These are phyloP conservation scores for Aspergillus avenaceus DNA, from an alignment of 495 filamentous ascomycete genomes.

Conservation along the genomic window DNA sequence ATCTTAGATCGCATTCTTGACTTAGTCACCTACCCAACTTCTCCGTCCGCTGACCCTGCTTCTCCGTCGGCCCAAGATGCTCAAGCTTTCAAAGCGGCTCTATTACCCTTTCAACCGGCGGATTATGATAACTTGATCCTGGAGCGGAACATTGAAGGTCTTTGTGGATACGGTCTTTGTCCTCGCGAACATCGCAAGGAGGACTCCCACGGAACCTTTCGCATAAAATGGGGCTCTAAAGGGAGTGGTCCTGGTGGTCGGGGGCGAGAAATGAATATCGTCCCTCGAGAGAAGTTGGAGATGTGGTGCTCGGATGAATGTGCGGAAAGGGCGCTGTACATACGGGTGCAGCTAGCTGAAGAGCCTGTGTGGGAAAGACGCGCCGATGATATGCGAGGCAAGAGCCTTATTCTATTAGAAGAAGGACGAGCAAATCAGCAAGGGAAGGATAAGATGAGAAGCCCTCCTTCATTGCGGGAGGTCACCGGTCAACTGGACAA, in stretches of 20 bases:
- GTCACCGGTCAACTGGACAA: constrained; percentile 29
- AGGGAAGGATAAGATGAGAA: constrained; percentile 10
- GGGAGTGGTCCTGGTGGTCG: constrained; percentile 49
- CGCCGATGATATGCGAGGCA: constrained; percentile 32
- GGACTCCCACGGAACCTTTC: constrained; percentile 38
- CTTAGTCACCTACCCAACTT: constrained; percentile 58
- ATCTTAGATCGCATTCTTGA: constrained; percentile 67
- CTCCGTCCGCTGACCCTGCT: constrained; percentile 48
- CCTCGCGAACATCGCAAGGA: constrained; percentile 48
- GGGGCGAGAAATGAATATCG: constrained; percentile 51
- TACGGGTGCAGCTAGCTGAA: constrained; percentile 80
- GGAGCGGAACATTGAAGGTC: constrained; percentile 74
- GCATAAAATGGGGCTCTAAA: constrained; percentile 44
- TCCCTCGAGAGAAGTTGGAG: constrained; percentile 65
- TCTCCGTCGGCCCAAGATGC: constrained; percentile 56
- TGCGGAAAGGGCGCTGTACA: constrained; percentile 70
- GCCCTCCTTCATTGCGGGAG: constrained; percentile 15
- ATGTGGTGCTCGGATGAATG: constrained; percentile 86
- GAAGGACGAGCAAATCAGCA: constrained; percentile 29
- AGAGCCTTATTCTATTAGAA: constrained; percentile 51
- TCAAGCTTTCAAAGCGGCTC: constrained; percentile 48
- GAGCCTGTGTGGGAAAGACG: constrained; percentile 72
- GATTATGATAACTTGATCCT: constrained; percentile 85
- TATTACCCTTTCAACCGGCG: constrained; percentile 70
- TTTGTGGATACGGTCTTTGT: constrained; percentile 84